These are phyloP conservation scores for Albophoma yamanashiensis DNA, from an alignment of 2,329 filamentous ascomycete genomes.

Conservation along the genomic window DNA sequence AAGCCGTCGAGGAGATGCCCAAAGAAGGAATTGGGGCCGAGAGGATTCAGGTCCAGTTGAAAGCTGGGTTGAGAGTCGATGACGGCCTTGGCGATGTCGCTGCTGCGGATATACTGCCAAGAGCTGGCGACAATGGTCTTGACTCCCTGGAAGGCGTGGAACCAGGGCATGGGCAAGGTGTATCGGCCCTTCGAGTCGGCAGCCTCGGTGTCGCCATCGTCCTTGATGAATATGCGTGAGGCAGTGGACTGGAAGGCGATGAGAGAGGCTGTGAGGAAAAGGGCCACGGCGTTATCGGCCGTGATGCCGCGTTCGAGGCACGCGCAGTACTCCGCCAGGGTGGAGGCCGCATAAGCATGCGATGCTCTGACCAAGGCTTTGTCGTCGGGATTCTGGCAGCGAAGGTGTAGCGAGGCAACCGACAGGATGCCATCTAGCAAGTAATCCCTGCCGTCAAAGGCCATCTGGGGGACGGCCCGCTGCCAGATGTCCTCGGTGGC, in stretches of 20 bases:
- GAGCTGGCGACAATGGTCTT: slow-evolving; percentile 54
- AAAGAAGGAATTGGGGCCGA: slow-evolving; percentile 44
- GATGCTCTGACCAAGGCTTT: slow-evolving; percentile 49
- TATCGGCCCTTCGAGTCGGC: slow-evolving; percentile 34
- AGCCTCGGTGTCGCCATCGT: slow-evolving; percentile 30
- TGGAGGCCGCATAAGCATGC: slow-evolving; percentile 55
- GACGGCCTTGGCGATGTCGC: slow-evolving; percentile 45
- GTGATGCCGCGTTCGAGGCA: slow-evolving; percentile 46
- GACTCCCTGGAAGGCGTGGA: slow-evolving; percentile 57
- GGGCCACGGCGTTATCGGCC: slow-evolving; percentile 47
- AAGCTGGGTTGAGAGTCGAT: slow-evolving; percentile 54
- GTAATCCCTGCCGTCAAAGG: slow-evolving; percentile 47
- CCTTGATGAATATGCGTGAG: slow-evolving; percentile 49
- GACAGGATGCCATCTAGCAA: slow-evolving; percentile 54
- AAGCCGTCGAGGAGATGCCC: slow-evolving; percentile 47
- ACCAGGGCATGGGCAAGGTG: slow-evolving; percentile 51
- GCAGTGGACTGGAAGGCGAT: slow-evolving; percentile 59
- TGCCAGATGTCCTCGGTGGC: slow-evolving; percentile 48
- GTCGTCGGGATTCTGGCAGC: slow-evolving; percentile 45
- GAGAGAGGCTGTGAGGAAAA: slow-evolving; percentile 52
- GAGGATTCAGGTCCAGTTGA: slow-evolving; percentile 46
- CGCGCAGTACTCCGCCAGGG: slow-evolving; percentile 48
- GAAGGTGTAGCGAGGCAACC: slow-evolving; percentile 52
- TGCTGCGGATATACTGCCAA: slow-evolving; percentile 53
- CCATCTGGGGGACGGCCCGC: slow-evolving; percentile 47